Percentiles rank a stretch among this genome's conserved stretches.
Conservation (phyloP, 371 early-diverging fungal genomes). For the Apophysomyces sp. region DNA sequence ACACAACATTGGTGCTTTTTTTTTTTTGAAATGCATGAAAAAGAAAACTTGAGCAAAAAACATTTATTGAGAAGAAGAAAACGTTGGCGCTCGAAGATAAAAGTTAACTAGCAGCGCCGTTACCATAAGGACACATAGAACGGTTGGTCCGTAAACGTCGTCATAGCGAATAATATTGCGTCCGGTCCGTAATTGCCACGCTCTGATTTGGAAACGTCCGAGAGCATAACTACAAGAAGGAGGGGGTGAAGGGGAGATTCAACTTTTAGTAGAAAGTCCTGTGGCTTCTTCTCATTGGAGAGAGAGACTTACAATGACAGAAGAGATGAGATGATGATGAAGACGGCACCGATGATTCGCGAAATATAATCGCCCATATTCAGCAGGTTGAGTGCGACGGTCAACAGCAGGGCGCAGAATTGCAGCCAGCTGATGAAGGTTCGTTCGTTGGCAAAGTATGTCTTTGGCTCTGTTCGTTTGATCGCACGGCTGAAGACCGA, state of each 20-base stretch:
- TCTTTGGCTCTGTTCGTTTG: conserved; percentile 76
- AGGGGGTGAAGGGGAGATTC: neutral
- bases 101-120: conserved; percentile 30
- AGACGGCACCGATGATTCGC: conserved; percentile 43
- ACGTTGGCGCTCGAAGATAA: conserved; percentile 29
- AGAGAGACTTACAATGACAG: conserved; percentile 38
- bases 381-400: conserved; percentile 75
- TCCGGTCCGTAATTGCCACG: conserved; percentile 35
- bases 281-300: no score
- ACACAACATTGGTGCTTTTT: neutral
- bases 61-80: neutral
- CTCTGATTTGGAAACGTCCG: conserved; percentile 35
- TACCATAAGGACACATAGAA: conserved; percentile 26
- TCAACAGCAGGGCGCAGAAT: conserved; percentile 71
- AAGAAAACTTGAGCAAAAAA: neutral
- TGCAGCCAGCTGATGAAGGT: conserved; percentile 93
- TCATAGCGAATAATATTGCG: conserved; percentile 21
- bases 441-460: conserved; percentile 94
- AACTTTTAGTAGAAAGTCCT: no score
- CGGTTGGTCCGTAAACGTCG: conserved; percentile 25
- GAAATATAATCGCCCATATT: conserved; percentile 68
- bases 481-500: neutral
- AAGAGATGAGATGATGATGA: conserved; percentile 28
- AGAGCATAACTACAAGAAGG: conserved; percentile 30
- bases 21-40: neutral